These are phyloP conservation scores for Myxozyma monticola DNA, from an alignment of 805 yeast genomes.

Conservation along the genomic window DNA sequence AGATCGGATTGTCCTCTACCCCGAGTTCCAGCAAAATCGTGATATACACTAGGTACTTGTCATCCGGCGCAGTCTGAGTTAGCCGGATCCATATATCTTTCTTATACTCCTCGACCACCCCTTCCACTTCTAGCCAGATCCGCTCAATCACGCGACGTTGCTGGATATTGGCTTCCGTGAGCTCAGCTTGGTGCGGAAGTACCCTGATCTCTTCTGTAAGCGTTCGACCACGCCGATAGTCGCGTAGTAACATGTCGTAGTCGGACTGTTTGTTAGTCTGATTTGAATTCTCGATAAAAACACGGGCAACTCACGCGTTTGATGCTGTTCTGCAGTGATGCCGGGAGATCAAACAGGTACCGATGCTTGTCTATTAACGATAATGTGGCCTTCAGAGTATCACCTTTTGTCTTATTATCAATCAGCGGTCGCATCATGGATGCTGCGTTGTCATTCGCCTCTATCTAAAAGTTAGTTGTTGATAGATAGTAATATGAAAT, in stretches of 20 bases:
- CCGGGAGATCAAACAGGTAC: slow-evolving; percentile 59
- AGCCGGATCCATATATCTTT: slow-evolving; percentile 54
- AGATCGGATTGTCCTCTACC: slow-evolving; percentile 63
- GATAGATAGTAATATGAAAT: no score
- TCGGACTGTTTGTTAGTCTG: slow-evolving; percentile 40
- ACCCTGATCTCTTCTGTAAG: slow-evolving; percentile 33
- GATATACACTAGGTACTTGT: slow-evolving; percentile 24
- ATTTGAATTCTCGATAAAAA: not conserved
- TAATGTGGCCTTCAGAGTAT: slow-evolving; percentile 51
- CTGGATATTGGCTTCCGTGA: slow-evolving; percentile 32
- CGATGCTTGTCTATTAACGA: slow-evolving; percentile 54
- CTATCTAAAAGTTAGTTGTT: not conserved
- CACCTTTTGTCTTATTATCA: slow-evolving; percentile 50
- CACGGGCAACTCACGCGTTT: slow-evolving; percentile 37
- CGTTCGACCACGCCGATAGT: slow-evolving; percentile 54
- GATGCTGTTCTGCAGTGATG: slow-evolving; percentile 46
- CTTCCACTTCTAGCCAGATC: slow-evolving; percentile 59
- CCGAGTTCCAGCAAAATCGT: slow-evolving; percentile 61
- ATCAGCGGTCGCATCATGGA: slow-evolving; percentile 60
- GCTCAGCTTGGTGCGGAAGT: slow-evolving; percentile 26
- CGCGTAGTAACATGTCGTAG: slow-evolving; percentile 57
- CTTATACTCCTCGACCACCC: slow-evolving; percentile 56
- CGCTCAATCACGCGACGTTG: slow-evolving; percentile 47
- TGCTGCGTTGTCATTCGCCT: slow-evolving; percentile 55
- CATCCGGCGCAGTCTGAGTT: slow-evolving; percentile 37